Percentiles rank a stretch among this genome's conserved stretches.
Conservation (phyloP, 2,329 filamentous ascomycete species). For the Fusarium sp. region DNA sequence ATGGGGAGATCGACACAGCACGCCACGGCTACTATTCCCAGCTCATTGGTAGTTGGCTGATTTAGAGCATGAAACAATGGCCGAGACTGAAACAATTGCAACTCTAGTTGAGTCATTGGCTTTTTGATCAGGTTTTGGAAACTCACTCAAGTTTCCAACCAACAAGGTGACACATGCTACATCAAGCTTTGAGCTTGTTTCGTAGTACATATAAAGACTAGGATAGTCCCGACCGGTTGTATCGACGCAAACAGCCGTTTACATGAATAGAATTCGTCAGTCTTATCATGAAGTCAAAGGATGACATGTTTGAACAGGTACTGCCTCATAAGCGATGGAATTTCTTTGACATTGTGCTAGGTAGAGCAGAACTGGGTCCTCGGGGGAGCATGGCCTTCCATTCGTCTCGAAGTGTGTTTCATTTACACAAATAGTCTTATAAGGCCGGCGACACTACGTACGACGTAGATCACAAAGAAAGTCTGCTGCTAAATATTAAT, state of each 20-base stretch:
- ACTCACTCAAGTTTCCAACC: neutral
- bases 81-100: constrained; percentile 18
- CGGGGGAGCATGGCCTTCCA: too few species aligned
- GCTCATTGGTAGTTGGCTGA: constrained; percentile 3
- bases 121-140: constrained; percentile 15
- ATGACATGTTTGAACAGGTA: neutral
- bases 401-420: too few species aligned
- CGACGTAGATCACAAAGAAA: too few species aligned
- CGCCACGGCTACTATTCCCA: constrained; percentile 11
- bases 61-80: constrained; percentile 26
- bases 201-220: neutral
- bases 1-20: constrained; percentile 30
- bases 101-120: constrained; percentile 11
- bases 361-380: too few species aligned
- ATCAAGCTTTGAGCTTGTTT: constrained; percentile 1
- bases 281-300: neutral
- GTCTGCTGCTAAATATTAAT: too few species aligned
- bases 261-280: neutral
- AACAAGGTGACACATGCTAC: neutral
- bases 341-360: too few species aligned
- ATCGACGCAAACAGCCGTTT: neutral
- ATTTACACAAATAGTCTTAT: too few species aligned
- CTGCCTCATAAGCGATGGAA: too few species aligned
- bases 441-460: too few species aligned
- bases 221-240: neutral